phyloP scores from a whole-genome alignment of 257 asterid species.

The Przewalskia tangutica region DNA sequence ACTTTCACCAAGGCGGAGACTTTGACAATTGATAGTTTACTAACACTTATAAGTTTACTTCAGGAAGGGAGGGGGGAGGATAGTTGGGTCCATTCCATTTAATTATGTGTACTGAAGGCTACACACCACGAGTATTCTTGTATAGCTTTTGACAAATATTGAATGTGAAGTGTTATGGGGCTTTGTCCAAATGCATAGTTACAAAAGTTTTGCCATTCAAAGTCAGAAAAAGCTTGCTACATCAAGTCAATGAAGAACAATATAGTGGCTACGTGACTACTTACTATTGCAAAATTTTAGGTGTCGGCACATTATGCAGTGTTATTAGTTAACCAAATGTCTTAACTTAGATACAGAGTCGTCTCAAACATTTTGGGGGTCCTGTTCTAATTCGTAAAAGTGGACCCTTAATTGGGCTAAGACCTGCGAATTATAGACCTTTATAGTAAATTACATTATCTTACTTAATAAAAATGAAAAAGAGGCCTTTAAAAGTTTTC shows the following conservation, averaged over 20 bases:
- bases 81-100: not conserved
- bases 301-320: not conserved
- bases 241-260: not conserved
- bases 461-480: no score
- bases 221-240: not conserved
- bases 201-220: not conserved
- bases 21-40: no score
- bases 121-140: not conserved
- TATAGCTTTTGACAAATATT: not conserved
- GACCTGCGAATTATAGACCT: no score
- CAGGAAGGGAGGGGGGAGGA: not conserved
- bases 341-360: no score
- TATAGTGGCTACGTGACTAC: not conserved
- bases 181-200: not conserved
- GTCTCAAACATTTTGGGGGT: no score
- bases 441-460: no score
- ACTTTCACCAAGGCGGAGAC: no score
- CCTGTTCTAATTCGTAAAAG: no score
- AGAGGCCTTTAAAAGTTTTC: no score
- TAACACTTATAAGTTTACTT: no score
- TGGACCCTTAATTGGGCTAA: no score
- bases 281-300: not conserved
- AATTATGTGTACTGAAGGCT: not conserved
- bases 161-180: not conserved
- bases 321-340: no score